Percentiles rank a stretch among this genome's conserved stretches.
Evolutionary conservation across 2,329 filamentous ascomycete genomes (phyloP).

Genomic region (Chrysoporthe cubensis): DNA sequence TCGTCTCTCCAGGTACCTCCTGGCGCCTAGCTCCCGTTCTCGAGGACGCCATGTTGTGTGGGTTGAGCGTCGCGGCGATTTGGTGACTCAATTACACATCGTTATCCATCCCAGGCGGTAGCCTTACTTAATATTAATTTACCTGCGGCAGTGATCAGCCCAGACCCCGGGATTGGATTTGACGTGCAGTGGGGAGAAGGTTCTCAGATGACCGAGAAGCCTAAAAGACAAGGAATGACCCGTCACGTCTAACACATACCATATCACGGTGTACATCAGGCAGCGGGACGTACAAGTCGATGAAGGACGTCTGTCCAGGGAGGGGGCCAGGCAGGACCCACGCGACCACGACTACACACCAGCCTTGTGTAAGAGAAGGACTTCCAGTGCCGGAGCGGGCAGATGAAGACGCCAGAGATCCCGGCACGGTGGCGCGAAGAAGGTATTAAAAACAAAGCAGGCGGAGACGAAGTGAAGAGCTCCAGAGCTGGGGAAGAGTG

Average conservation of each 20-base stretch:
- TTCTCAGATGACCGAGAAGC: background rate
- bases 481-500: slow-evolving; percentile 17
- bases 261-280: slow-evolving; percentile 8
- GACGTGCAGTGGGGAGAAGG: slow-evolving; percentile 1
- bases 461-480: slow-evolving; percentile 9
- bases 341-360: slow-evolving; percentile 25
- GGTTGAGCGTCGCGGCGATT: slow-evolving; percentile 28
- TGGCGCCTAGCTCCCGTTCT: slow-evolving; percentile 35
- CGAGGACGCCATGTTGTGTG: slow-evolving; percentile 40
- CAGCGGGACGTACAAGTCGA: slow-evolving; percentile 1
- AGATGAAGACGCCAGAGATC: slow-evolving; percentile 15
- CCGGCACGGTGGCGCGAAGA: slow-evolving; percentile 18
- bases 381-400: slow-evolving; percentile 15
- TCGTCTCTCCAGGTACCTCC: slow-evolving; percentile 33
- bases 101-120: slow-evolving; percentile 1
- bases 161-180: background rate
- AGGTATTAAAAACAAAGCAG: slow-evolving; percentile 12
- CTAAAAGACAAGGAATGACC: background rate
- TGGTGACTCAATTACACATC: slow-evolving; percentile 27
- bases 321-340: slow-evolving; percentile 27
- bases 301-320: slow-evolving; percentile 2
- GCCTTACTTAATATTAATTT: slow-evolving; percentile 27
- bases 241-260: slow-evolving; percentile 16
- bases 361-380: slow-evolving; percentile 23
- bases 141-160: slow-evolving; percentile 17